Base-by-base conservation (phyloP, 495 filamentous ascomycete species). In the Penicillium nucicola region DNA sequence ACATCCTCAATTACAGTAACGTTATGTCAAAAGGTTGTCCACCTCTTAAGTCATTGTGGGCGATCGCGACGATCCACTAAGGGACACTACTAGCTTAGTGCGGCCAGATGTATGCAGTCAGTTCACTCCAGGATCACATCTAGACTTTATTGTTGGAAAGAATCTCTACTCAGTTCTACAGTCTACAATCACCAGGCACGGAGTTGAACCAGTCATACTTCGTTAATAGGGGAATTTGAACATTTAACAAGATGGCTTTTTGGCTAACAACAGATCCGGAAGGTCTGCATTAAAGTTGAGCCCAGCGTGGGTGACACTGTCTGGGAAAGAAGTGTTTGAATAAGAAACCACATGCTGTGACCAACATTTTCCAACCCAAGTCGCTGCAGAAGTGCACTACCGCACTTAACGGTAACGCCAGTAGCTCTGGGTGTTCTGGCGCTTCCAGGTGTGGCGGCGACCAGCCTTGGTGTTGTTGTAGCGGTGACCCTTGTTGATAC, bases 371-470 rank as follows among this genome's bases (percentile, higher is more conserved):
- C 69, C 56, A 60, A 47, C 51, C 53, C 44, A 59, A 32, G 51
- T 52, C 60, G 55, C 59, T 47, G 30, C 13, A 2, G 23, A 53
- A 58, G 59, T 63, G 62, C 62, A 57, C 38, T 56, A 60, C 19
- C 42, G 62, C 70, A 57, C 67, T 67, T 84, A 84, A 64, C 82
- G 75, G 77, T 93, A 95, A 66, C 89, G 79, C 89, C 90, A 95
- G 72, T 92, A 87, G 71, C 84, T 90, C 71, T 92, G 84, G 74
- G 93, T 98, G 87, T 97, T 97, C 84, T 92, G 92, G 74, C 87
- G 82, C 89, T 95, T 95, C 93, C 93, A 99, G 70, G 92, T 97
- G 89, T 97, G 95, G 78, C 95, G 87, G 67, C 93, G 84, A 61
- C 93, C 93, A 64, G 89, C 83, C 57, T 76, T 81, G 69, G 95